Evolutionary conservation across 371 early-diverging fungal species (phyloP), one percentile per base, ranked within the genome.

Genomic region (Batrachochytrium dendrobatidis): DNA sequence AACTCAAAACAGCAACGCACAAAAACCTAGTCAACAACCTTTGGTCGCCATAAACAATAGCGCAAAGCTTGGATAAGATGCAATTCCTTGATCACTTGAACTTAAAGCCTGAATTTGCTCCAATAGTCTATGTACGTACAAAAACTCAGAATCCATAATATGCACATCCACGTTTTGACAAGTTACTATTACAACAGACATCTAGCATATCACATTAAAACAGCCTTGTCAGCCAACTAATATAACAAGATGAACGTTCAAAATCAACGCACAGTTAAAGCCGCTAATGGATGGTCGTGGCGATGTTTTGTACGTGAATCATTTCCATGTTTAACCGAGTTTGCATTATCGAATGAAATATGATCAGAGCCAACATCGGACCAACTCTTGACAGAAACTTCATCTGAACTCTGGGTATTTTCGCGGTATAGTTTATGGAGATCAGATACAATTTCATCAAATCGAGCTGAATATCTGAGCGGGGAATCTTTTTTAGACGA

Each of bases 1-100:
- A n/a, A n/a, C n/a, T n/a, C n/a, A n/a, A n/a, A n/a, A n/a, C n/a
- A n/a, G n/a, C n/a, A n/a, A n/a, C n/a, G n/a, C n/a, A n/a, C n/a
- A n/a, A n/a, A n/a, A n/a, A n/a, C n/a, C n/a, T 39, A 39, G n/a
- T 39, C n/a, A n/a, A 39, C 39, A 39, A 39, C 39, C 39, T 39
- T 12, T n/a, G 15, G 39, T 15, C 39, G 39, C 39, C 46, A 45
- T 45, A 12, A 45, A 5, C 5, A 45, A 26, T 5, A 45, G 46
- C 46, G 46, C 46, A 20, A 45, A 7, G 46, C 46, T 45, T 5
- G 46, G 46, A 26, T 24, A 45, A 5, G 46, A 26, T 3, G 46
- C 12, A 12, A 45, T 26, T 3, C 3, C 6, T 5, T 45, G 6
- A 12, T 45, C 46, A 26, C 46, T 45, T 3, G 46, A 24, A 26